These are phyloP conservation scores for Strobilomyces dryophilus DNA, from an alignment of 768 basidiomycete genomes.

Conservation along the genomic window DNA sequence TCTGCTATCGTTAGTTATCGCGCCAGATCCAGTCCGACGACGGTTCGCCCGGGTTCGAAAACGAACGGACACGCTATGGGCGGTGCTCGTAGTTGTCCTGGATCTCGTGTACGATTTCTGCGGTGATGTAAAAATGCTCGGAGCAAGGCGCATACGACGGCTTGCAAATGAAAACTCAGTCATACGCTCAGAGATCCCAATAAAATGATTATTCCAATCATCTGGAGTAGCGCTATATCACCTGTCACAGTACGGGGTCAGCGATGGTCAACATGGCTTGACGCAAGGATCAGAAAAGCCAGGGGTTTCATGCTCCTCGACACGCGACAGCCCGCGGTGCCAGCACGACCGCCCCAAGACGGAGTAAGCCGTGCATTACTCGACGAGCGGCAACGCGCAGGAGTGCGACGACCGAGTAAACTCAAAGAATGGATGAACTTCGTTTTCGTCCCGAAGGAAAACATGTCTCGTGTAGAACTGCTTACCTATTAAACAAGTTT, in stretches of 20 bases:
- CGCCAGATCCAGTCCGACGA: too few relatives aligned
- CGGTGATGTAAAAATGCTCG: too few relatives aligned
- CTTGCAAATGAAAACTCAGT: not conserved
- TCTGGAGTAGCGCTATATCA: not conserved
- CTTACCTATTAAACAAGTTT: not conserved
- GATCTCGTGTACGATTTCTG: too few relatives aligned
- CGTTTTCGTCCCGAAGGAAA: constrained; percentile 51
- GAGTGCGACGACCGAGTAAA: constrained; percentile 34
- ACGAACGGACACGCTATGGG: too few relatives aligned
- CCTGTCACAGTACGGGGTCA: constrained; percentile 12
- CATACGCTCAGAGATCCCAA: not conserved
- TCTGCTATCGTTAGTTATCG: too few relatives aligned
- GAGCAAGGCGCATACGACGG: too few relatives aligned
- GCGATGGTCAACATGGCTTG: not conserved
- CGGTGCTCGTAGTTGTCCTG: too few relatives aligned
- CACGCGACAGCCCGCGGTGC: constrained; percentile 28
- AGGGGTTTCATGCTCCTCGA: constrained; percentile 52
- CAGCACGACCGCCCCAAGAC: constrained; percentile 49
- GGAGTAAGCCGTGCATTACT: constrained; percentile 35
- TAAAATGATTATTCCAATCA: not conserved
- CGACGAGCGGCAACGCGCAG: constrained; percentile 33
- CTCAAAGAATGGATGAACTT: constrained; percentile 89
- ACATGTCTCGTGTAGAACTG: not conserved
- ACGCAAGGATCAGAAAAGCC: constrained; percentile 55
- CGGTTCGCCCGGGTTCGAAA: too few relatives aligned